A percentile compares a stretch with the other conserved stretches of the same genome.
These are phyloP conservation scores for Capsicum chinense DNA, from an alignment of 257 asterid genomes.

Conservation along the genomic window DNA sequence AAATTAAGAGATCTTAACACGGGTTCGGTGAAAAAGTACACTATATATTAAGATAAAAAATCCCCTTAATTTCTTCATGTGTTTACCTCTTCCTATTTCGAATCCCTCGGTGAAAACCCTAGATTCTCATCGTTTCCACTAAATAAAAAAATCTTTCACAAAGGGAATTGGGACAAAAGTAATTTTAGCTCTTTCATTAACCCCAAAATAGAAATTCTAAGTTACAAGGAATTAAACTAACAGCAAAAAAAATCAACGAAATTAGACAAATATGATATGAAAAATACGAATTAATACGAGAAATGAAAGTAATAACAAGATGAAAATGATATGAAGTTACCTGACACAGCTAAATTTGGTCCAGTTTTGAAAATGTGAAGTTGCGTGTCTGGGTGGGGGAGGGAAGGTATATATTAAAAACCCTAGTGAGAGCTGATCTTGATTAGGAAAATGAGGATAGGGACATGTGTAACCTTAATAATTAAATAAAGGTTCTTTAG, in stretches of 20 bases:
- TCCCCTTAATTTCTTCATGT: background rate
- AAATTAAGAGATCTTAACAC: no score
- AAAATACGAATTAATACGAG: background rate
- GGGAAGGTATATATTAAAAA: background rate
- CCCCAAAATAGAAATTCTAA: background rate
- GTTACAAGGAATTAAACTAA: background rate
- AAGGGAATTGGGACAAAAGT: no score
- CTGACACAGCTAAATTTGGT: background rate
- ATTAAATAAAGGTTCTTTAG: background rate
- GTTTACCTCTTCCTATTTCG: no score
- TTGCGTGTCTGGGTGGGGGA: background rate
- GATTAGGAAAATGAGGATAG: slow-evolving; percentile 2
- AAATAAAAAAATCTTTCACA: no score
- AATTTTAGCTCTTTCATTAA: no score
- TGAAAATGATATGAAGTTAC: background rate
- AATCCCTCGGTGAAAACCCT: no score
- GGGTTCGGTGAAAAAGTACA: background rate
- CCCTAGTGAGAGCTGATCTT: slow-evolving; percentile 23
- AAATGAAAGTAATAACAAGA: background rate
- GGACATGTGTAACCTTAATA: background rate
- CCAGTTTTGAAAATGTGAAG: background rate
- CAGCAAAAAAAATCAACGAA: background rate
- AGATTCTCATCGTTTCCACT: no score
- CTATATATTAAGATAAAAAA: background rate
- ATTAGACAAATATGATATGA: background rate